phyloP scores from a whole-genome alignment of 306 rosid genomes.

The Vicia sativa region DNA sequence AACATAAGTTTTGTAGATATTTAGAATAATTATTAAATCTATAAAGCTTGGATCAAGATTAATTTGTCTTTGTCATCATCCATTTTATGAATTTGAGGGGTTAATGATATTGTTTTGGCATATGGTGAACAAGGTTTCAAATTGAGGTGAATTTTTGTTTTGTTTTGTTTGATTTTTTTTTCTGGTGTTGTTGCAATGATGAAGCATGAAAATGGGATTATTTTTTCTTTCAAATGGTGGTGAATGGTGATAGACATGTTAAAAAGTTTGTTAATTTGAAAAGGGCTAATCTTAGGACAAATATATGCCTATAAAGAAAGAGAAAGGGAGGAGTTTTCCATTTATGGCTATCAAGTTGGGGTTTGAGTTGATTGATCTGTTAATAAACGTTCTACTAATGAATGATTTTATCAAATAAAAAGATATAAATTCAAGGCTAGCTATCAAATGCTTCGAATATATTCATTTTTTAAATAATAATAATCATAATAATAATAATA shows the following conservation, averaged over 20 bases:
- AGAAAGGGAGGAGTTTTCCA: conserved; percentile 45
- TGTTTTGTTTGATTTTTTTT: conserved; percentile 2
- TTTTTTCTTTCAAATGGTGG: conserved; percentile 43
- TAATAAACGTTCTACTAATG: conserved; percentile 6
- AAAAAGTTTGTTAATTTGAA: conserved; percentile 46
- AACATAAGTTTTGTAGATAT: background rate
- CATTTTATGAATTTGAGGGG: conserved; percentile 38
- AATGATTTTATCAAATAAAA: background rate
- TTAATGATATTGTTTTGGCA: conserved; percentile 31
- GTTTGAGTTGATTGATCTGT: conserved; percentile 7
- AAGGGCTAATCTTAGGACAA: conserved; percentile 39
- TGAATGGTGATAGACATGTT: conserved; percentile 43
- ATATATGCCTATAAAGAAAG: conserved; percentile 37
- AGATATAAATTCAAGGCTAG: no score
- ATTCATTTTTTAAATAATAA: no score
- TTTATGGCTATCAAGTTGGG: conserved; percentile 38
- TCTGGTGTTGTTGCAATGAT: conserved; percentile 26
- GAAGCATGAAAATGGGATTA: conserved; percentile 38
- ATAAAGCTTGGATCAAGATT: conserved; percentile 20
- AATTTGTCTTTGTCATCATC: conserved; percentile 45
- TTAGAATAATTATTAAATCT: conserved; percentile 29
- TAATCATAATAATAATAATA: no score
- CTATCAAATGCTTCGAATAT: no score
- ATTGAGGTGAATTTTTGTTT: conserved; percentile 27
- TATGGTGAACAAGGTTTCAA: conserved; percentile 20